These are phyloP conservation scores for Diplodia corticola DNA, from an alignment of 2,329 filamentous ascomycete genomes.

Conservation along the genomic window DNA sequence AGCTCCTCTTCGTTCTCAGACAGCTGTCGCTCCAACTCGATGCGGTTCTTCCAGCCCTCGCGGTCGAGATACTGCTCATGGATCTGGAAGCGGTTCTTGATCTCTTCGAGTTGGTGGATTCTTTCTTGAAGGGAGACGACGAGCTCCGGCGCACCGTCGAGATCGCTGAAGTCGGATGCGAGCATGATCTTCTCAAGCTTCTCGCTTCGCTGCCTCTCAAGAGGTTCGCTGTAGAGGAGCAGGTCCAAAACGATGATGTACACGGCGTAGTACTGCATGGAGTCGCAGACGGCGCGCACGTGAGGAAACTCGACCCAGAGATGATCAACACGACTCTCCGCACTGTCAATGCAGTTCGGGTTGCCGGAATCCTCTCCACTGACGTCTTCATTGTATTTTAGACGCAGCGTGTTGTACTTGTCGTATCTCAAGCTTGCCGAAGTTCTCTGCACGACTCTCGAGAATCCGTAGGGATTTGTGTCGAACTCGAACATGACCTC, in stretches of 20 bases:
- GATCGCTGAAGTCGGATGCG: conserved; percentile 95
- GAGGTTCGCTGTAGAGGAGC: conserved; percentile 90
- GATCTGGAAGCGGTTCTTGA: conserved; percentile 94
- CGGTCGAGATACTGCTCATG: conserved; percentile 84
- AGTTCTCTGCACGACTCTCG: conserved; percentile 93
- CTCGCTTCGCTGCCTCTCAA: conserved; percentile 96
- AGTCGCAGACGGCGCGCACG: conserved; percentile 92
- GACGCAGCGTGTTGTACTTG: conserved; percentile 94
- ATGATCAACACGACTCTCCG: conserved; percentile 86
- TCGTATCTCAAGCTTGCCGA: conserved; percentile 93
- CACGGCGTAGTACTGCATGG: conserved; percentile 93
- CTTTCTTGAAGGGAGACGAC: conserved; percentile 88
- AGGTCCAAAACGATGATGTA: conserved; percentile 98
- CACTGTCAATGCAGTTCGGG: conserved; percentile 49
- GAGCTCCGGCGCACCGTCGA: conserved; percentile 90
- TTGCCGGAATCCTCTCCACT: conserved; percentile 60
- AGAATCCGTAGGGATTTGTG: conserved; percentile 94
- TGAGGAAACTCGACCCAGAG: conserved; percentile 97
- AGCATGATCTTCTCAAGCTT: conserved; percentile 98
- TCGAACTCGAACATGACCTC: conserved; percentile 98
- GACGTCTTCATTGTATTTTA: conserved; percentile 97
- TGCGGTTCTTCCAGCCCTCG: conserved; percentile 86
- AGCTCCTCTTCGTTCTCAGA: conserved; percentile 91
- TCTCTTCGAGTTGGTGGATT: conserved; percentile 90
- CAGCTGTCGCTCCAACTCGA: conserved; percentile 86